These are phyloP conservation scores for Porpolomopsis calyptriformis DNA, from an alignment of 768 basidiomycete species.

Conservation along the genomic window DNA sequence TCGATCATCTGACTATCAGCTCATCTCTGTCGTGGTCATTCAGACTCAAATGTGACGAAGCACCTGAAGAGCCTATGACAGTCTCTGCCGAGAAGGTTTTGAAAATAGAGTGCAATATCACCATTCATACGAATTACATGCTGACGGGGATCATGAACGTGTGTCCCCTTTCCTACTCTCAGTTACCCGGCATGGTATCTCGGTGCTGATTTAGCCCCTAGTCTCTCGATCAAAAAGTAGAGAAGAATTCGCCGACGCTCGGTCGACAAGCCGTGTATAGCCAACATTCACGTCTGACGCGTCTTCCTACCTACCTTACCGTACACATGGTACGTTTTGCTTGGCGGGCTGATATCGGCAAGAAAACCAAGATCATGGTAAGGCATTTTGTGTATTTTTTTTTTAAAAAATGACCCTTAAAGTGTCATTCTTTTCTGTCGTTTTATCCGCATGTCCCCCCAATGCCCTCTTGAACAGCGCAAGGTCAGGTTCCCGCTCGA, in stretches of 20 bases:
- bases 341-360: conserved; percentile 83
- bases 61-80: conserved; percentile 64
- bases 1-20: background rate
- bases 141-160: conserved; percentile 75
- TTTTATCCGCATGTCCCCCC: background rate
- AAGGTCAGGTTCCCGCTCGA: conserved; percentile 90
- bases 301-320: conserved; percentile 76
- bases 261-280: conserved; percentile 75
- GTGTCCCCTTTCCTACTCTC: conserved; percentile 7
- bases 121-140: conserved; percentile 80
- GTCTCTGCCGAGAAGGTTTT: conserved; percentile 60
- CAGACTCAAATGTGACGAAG: conserved; percentile 76
- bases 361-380: conserved; percentile 97
- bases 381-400: conserved; percentile 8
- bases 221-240: conserved; percentile 80
- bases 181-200: conserved; percentile 2
- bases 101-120: conserved; percentile 91
- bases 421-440: background rate
- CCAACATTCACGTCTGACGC: conserved; percentile 68
- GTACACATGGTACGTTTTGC: conserved; percentile 96
- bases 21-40: background rate
- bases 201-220: conserved; percentile 19
- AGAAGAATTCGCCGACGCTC: conserved; percentile 73
- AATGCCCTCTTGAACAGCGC: conserved; percentile 33
- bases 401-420: no score